A percentile compares a stretch with the other conserved stretches of the same genome.
phyloP scores from a whole-genome alignment of 208 protist genomes.

The Lotmaria passim region DNA sequence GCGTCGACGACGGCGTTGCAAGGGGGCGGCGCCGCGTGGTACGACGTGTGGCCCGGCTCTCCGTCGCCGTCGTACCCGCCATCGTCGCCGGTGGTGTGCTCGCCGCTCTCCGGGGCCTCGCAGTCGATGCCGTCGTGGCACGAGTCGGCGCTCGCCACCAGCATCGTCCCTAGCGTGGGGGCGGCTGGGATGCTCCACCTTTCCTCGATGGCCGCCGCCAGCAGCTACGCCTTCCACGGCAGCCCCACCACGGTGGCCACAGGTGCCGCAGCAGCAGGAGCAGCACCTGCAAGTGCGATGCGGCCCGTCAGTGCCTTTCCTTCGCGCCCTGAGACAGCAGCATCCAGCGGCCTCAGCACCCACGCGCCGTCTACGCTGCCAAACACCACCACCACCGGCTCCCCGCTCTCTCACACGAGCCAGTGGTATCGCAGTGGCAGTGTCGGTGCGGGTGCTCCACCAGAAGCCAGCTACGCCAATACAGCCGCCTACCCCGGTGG shows the following conservation, averaged over 20 bases:
- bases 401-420: not conserved
- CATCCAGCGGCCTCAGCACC: not conserved
- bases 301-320: constrained; percentile 4
- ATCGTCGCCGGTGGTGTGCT: constrained; percentile 25
- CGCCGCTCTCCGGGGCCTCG: constrained; percentile 19
- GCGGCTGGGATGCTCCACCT: too few relatives aligned
- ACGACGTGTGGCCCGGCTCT: constrained; percentile 9
- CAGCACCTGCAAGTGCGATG: not conserved
- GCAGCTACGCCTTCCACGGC: not conserved
- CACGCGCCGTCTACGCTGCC: not conserved
- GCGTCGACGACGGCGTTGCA: not conserved
- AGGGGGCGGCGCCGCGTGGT: not conserved
- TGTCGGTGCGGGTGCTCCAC: not conserved
- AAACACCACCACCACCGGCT: not conserved
- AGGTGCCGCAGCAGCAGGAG: too few relatives aligned
- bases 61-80: constrained; percentile 21
- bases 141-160: not conserved
- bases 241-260: not conserved
- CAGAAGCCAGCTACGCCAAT: not conserved
- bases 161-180: not conserved
- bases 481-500: too few relatives aligned
- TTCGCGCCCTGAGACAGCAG: not conserved
- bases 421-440: not conserved
- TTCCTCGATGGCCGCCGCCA: not conserved
- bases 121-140: constrained; percentile 20